Evolutionary conservation across 495 filamentous ascomycete genomes (phyloP), one percentile per base, ranked within the genome.

Genomic region (Xylaria bambusicola): DNA sequence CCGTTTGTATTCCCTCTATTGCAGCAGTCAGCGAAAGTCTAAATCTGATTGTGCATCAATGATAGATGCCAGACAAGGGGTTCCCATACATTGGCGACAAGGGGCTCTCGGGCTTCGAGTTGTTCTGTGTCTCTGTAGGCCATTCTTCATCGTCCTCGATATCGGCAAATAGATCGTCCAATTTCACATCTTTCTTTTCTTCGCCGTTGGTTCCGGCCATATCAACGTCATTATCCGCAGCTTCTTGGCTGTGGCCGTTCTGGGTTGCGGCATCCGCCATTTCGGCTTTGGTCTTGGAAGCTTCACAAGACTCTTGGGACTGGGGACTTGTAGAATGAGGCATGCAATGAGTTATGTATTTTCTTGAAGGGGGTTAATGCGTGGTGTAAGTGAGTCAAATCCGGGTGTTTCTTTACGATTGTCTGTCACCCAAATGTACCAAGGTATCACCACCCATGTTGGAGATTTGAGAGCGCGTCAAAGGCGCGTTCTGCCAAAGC

Each of bases 151-250:
- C 89, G 4, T 89, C 88, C 47, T 90, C 88, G 29, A 87, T 84
- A 55, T 88, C 88, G 33, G 86, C 84, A 63, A 96, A 94, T 33
- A 96, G 70, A 35, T 93, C 88, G 49, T 95, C 92, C 18, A 97
- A 72, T 42, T 89, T 90, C 18, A 89, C 78, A n/a, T 82, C 74
- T n/a, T 66, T 67, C 40, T 74, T 61, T 33, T 63, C 60, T 52
- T 65, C 60, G 40, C 38, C 70, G 41, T 35, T 60, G 8, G 46
- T 58, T 18, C 29, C 49, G 18, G 48, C 17, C 57, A 53, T 60
- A 15, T 26, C 12, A 46, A 58, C 56, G 26, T 58, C 56, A 36
- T 44, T 35, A 35, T 44, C 47, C n/a, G 36, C 18, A 12, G 24
- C 33, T 17, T 51, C 46, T 46, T 58, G 46, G 46, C 36, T n/a